phyloP scores from a whole-genome alignment of 73 alveolate genomes.

The Paraurostyla sp. region DNA sequence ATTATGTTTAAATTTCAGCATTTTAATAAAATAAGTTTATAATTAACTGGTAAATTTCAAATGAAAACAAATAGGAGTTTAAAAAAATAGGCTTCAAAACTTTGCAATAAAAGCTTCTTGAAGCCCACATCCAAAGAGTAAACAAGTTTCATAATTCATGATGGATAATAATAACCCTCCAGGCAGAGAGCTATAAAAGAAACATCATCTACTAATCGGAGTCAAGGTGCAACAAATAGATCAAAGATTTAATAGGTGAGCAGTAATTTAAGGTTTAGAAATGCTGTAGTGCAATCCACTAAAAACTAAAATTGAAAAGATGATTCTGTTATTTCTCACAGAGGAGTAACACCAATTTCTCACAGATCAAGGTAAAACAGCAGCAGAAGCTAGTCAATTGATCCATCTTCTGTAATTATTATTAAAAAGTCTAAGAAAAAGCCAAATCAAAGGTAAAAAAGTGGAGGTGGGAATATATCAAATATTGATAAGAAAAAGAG shows the following conservation, averaged over 20 bases:
- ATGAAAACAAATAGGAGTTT: constrained; percentile 31
- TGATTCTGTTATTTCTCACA: background rate
- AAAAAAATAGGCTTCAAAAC: background rate
- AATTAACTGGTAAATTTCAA: too few species aligned
- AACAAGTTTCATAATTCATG: background rate
- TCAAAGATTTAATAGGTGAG: background rate
- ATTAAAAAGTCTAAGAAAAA: background rate
- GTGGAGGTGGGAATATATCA: background rate
- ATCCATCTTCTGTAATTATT: background rate
- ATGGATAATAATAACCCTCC: background rate
- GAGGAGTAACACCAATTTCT: background rate
- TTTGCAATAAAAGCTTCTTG: background rate
- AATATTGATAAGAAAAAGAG: background rate
- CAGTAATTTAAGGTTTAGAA: background rate
- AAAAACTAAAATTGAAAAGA: background rate
- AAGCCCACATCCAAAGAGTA: constrained; percentile 21
- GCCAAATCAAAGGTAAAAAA: constrained; percentile 3
- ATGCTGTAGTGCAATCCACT: background rate
- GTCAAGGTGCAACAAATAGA: constrained; percentile 37
- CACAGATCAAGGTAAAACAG: constrained; percentile 1
- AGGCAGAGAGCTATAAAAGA: background rate
- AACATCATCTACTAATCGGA: background rate
- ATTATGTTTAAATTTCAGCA: too few species aligned
- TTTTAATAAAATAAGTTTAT: too few species aligned
- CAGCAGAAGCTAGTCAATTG: constrained; percentile 1